phyloP scores from a whole-genome alignment of 2,329 filamentous ascomycete species.

The Colletotrichum sp. region DNA sequence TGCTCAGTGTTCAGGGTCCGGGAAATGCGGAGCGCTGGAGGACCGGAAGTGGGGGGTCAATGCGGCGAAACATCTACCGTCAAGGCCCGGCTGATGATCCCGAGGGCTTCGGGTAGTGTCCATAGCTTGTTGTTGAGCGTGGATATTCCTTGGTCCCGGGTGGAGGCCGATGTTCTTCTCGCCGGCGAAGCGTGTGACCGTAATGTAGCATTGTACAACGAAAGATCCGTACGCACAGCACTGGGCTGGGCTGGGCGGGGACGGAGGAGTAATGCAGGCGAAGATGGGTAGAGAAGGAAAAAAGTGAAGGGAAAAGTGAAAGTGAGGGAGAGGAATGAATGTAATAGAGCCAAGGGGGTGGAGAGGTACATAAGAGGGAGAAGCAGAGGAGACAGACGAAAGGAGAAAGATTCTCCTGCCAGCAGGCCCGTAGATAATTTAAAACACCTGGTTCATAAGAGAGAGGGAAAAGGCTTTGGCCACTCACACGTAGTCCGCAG shows the following conservation, averaged over 20 bases:
- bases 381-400: not conserved
- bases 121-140: not conserved
- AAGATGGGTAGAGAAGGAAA: not conserved
- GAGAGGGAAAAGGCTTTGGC: not conserved
- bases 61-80: not conserved
- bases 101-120: not conserved
- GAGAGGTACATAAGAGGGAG: not conserved
- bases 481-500: slow-evolving; percentile 5
- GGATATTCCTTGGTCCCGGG: not conserved
- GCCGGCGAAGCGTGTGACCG: not conserved
- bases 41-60: not conserved
- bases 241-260: not conserved
- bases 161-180: not conserved
- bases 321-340: not conserved
- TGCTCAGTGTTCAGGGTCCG: not conserved
- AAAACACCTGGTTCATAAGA: slow-evolving; percentile 9
- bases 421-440: slow-evolving; percentile 16
- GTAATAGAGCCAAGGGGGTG: not conserved
- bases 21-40: not conserved
- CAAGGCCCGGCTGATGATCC: not conserved
- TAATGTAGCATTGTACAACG: not conserved
- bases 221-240: not conserved
- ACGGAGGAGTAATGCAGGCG: not conserved
- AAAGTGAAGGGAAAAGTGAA: not conserved
- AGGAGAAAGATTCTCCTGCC: not conserved